Conservation (phyloP, 2,329 filamentous ascomycete genomes). For the Aureobasidium sp. region DNA sequence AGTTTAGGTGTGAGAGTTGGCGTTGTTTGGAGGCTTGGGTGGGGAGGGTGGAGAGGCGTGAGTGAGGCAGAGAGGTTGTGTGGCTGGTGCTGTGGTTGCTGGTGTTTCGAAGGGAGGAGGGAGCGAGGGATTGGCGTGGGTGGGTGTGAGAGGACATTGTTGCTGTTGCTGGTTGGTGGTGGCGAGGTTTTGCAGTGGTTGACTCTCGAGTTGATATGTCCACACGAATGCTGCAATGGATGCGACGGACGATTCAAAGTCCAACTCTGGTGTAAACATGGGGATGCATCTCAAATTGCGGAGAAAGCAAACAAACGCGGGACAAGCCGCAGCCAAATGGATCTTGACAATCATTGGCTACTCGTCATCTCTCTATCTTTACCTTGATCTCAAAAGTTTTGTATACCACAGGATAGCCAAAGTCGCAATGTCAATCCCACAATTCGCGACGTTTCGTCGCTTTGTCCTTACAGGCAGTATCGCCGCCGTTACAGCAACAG, state of each 20-base stretch:
- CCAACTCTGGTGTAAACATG: not conserved
- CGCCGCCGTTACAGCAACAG: slow-evolving; percentile 47
- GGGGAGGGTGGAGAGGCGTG: slow-evolving; percentile 38
- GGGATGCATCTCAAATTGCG: not conserved
- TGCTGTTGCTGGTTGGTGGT: not conserved
- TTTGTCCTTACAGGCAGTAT: slow-evolving; percentile 47
- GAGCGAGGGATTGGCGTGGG: not conserved
- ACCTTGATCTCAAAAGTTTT: no score
- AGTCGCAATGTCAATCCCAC: slow-evolving; percentile 15
- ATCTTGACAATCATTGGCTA: slow-evolving; percentile 1
- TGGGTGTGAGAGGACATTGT: not conserved
- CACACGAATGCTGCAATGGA: not conserved
- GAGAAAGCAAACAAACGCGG: not conserved
- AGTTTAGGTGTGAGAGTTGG: slow-evolving; percentile 66
- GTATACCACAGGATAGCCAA: not conserved
- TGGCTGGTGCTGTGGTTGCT: not conserved
- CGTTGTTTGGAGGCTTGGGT: slow-evolving; percentile 41
- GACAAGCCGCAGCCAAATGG: not conserved
- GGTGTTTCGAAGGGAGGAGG: not conserved
- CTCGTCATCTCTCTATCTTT: not conserved
- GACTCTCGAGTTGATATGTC: no score
- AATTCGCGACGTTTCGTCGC: slow-evolving; percentile 31
- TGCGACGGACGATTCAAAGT: not conserved
- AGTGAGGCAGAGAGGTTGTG: slow-evolving; percentile 10
- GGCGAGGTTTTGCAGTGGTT: not conserved